phyloP scores from a whole-genome alignment of 2,329 filamentous ascomycete genomes.

The Hypoxylon sp. region DNA sequence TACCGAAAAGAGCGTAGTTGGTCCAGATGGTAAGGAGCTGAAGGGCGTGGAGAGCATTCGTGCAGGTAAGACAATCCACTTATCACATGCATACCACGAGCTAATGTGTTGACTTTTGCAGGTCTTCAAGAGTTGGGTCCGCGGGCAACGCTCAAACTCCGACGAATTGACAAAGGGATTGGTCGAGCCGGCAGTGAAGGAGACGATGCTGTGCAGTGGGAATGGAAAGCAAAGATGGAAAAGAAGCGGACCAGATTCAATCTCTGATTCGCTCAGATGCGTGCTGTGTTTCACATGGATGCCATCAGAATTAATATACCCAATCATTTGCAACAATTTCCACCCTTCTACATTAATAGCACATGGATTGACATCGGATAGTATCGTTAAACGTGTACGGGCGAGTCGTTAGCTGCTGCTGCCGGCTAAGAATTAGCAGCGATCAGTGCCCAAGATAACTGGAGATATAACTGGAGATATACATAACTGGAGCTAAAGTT shows the following conservation, averaged over 20 bases:
- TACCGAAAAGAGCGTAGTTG: conserved; percentile 87
- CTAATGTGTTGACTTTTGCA: conserved; percentile 30
- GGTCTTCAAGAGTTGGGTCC: conserved; percentile 92
- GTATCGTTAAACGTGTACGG: no score
- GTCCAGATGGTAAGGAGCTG: conserved; percentile 81
- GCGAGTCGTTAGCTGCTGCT: no score
- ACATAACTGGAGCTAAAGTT: no score
- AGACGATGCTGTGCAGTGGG: conserved; percentile 84
- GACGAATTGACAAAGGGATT: conserved; percentile 90
- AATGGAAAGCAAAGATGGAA: conserved; percentile 97
- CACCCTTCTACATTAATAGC: no score
- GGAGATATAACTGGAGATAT: no score
- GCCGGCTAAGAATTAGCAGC: conserved; percentile 6
- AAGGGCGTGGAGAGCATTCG: conserved; percentile 86
- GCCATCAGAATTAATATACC: conserved; percentile 34
- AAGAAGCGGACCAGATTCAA: conserved; percentile 94
- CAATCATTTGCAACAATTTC: no score
- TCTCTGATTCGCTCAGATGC: no score
- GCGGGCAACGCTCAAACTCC: conserved; percentile 79
- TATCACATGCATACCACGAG: background rate
- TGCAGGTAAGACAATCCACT: conserved; percentile 53
- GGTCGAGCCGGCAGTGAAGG: conserved; percentile 72
- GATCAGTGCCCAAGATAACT: conserved; percentile 16
- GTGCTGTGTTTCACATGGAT: no score
- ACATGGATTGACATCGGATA: no score